Evolutionary conservation across 1,284 basidiomycete genomes (phyloP).

Genomic region (Leccinum pallidistipes): DNA sequence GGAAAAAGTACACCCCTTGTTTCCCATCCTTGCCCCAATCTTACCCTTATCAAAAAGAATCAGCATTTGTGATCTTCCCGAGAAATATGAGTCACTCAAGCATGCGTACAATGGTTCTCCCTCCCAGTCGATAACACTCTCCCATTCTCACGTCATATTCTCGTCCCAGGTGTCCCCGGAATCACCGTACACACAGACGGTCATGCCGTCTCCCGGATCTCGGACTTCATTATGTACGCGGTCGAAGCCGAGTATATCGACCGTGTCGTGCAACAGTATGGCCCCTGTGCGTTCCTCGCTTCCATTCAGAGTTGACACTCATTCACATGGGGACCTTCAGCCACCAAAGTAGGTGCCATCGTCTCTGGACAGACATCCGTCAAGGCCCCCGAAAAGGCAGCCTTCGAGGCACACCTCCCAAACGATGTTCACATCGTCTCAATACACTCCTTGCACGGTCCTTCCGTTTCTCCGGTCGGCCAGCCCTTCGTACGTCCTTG

Average conservation of each 20-base stretch:
- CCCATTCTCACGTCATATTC: slow-evolving; percentile 6
- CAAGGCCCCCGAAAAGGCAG: slow-evolving; percentile 89
- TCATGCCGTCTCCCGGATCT: slow-evolving; percentile 79
- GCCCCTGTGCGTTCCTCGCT: slow-evolving; percentile 69
- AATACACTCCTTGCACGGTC: slow-evolving; percentile 94
- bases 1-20: slow-evolving; percentile 65
- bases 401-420: slow-evolving; percentile 91
- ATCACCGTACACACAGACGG: slow-evolving; percentile 77
- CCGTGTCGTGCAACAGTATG: slow-evolving; percentile 83
- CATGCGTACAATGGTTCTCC: slow-evolving; percentile 60
- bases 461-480: slow-evolving; percentile 86
- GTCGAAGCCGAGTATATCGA: slow-evolving; percentile 94
- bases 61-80: slow-evolving; percentile 88
- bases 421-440: slow-evolving; percentile 88
- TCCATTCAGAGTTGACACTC: neutral
- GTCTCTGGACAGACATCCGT: slow-evolving; percentile 97
- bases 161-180: slow-evolving; percentile 45
- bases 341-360: slow-evolving; percentile 90
- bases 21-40: neutral
- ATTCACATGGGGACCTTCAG: slow-evolving; percentile 40
- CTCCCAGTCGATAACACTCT: neutral
- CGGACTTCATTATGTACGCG: slow-evolving; percentile 90
- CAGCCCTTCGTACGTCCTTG: slow-evolving; percentile 78
- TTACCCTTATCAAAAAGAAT: slow-evolving; percentile 58
- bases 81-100: slow-evolving; percentile 69